Evolutionary conservation across 2,329 filamentous ascomycete genomes (phyloP).

Genomic region (Fusarium sp.): DNA sequence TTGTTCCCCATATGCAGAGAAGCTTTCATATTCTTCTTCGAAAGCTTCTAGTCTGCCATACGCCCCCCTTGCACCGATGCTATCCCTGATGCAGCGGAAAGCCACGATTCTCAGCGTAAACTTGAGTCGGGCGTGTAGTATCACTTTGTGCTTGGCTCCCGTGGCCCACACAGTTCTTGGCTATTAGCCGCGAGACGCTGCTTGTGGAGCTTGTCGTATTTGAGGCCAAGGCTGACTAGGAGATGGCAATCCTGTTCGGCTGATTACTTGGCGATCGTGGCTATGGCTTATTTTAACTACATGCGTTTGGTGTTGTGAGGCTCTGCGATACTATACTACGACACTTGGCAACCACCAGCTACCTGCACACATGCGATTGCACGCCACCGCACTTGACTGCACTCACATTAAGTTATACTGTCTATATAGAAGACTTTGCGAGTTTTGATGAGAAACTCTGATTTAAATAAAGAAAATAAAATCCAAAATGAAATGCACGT

Average conservation of each 20-base stretch:
- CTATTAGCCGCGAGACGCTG: neutral
- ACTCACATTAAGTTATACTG: neutral
- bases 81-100: neutral
- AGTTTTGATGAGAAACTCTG: neutral
- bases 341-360: neutral
- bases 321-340: neutral
- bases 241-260: neutral
- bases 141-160: neutral
- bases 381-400: neutral
- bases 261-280: neutral
- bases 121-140: neutral
- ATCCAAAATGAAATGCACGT: neutral
- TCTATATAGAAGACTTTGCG: neutral
- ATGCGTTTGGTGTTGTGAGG: neutral
- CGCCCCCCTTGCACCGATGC: neutral
- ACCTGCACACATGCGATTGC: neutral
- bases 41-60: neutral
- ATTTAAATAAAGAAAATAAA: neutral
- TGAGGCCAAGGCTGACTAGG: neutral
- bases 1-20: constrained; percentile 11
- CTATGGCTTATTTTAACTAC: neutral
- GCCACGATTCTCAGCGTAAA: neutral
- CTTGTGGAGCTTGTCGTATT: neutral
- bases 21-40: neutral
- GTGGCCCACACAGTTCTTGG: neutral